Base-by-base conservation (phyloP, 345 rosid species). In the Ceriops tagal region DNA sequence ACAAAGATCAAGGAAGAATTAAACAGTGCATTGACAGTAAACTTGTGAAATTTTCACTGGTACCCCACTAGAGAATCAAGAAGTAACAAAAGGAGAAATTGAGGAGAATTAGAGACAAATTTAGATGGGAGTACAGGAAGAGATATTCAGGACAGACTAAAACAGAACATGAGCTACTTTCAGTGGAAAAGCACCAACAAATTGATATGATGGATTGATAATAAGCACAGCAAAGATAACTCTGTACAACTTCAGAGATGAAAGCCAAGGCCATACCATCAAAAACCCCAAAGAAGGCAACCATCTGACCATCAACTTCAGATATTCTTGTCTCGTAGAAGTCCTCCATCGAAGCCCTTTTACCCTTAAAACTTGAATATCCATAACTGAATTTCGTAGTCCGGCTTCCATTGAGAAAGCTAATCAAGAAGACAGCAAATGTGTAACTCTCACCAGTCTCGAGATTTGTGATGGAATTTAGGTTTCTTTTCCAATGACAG, bases 321-420 rank as follows among this genome's bases (percentile, higher is more conserved):
- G 79, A 74, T 71, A 85, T 75, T 46, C 83, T 83, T 8, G 86
- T 84, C 76, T 84, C 91, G 56, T 76, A 87, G 51, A 83, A 87
- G 68, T 87, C 91, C 73, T 84, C 87, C 91, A 87, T 87, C 20
- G 91, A 83, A 62, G 87, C 66, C 51, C 91, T 81, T 78, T 84
- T 87, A 4, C 88, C 91, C 69, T 79, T 78, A 74, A 78, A 83
- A 71, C 81, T 87, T 65, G 87, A 78, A 74, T 84, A 83, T 58
- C 91, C 91, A 78, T 81, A 84, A 74, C 84, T 83, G 70, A 80
- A 77, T 72, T 73, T 77, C 1, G 73, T 71, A 67, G 56, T 49
- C 53, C 66, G 73, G 52, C 78, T 71, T 57, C 82, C 80, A 47
- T 65, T 75, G 16, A 83, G 72, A 73, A 80, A 77, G 78, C 83